These are phyloP conservation scores for Populus hybrid DNA, from an alignment of 441 rosid species.

Conservation along the genomic window DNA sequence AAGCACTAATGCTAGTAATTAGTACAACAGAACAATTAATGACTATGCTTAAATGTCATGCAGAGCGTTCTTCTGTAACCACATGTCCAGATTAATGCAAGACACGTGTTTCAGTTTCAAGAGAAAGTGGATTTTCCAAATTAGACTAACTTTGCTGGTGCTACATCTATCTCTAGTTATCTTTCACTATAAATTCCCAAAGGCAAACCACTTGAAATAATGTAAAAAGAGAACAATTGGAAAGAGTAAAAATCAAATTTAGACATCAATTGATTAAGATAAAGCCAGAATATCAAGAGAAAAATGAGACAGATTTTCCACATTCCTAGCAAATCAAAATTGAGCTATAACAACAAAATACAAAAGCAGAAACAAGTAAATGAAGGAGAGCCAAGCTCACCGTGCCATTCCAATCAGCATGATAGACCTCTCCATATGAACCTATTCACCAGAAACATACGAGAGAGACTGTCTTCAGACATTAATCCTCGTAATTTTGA, in stretches of 20 bases:
- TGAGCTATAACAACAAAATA: background rate
- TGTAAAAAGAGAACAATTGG: background rate
- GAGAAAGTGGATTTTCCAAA: background rate
- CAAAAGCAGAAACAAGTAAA: background rate
- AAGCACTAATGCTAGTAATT: background rate
- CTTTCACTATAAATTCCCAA: background rate
- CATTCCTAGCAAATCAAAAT: background rate
- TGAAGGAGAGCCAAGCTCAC: slow-evolving; percentile 45
- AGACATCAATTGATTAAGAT: background rate
- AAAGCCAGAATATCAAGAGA: background rate
- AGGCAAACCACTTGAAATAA: background rate
- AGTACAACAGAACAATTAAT: slow-evolving; percentile 9
- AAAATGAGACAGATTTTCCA: background rate
- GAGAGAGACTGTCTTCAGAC: background rate
- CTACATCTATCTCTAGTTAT: background rate
- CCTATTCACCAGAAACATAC: slow-evolving; percentile 39
- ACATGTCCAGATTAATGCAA: background rate
- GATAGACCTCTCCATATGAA: slow-evolving; percentile 98
- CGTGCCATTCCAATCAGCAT: slow-evolving; percentile 98
- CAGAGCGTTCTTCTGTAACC: background rate
- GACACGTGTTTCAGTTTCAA: background rate
- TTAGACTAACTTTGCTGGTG: background rate
- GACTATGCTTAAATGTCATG: background rate
- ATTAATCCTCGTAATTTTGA: background rate
- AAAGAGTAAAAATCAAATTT: background rate